These are phyloP conservation scores for Naganishia kalamii DNA, from an alignment of 768 basidiomycete genomes.

Conservation along the genomic window DNA sequence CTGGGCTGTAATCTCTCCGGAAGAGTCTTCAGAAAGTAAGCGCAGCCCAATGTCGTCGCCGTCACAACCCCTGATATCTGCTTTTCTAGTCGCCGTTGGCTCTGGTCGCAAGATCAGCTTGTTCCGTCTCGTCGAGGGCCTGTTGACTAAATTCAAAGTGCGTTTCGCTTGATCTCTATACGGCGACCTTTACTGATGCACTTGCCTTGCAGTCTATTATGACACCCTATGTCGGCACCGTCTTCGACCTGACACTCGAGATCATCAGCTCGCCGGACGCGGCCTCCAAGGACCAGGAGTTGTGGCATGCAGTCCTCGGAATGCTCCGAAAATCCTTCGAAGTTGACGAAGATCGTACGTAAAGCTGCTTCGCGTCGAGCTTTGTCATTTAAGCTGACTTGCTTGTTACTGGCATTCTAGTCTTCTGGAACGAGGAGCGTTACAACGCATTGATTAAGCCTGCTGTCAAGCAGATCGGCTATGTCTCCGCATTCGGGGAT, in stretches of 20 bases:
- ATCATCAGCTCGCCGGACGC: conserved; percentile 49
- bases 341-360: conserved; percentile 73
- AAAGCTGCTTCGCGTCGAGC: not conserved
- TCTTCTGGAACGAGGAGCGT: conserved; percentile 70
- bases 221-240: conserved; percentile 80
- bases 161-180: conserved; percentile 20
- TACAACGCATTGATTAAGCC: conserved; percentile 47
- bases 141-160: conserved; percentile 86
- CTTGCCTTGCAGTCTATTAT: conserved; percentile 60
- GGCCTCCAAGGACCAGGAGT: conserved; percentile 45
- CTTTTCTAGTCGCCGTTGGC: not conserved
- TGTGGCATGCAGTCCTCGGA: conserved; percentile 63
- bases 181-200: not conserved
- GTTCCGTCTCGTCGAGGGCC: conserved; percentile 62
- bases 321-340: conserved; percentile 64
- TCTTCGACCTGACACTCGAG: conserved; percentile 63
- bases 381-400: not conserved
- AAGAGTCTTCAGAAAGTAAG: not conserved
- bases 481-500: conserved; percentile 49
- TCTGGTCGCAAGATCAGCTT: conserved; percentile 60
- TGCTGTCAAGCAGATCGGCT: conserved; percentile 62
- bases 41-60: no score
- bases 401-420: conserved; percentile 48
- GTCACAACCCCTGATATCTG: conserved; percentile 37
- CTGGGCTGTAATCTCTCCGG: conserved; percentile 59